These are phyloP conservation scores for Nigrospora sphaerica DNA, from an alignment of 2,329 filamentous ascomycete genomes.

Conservation along the genomic window DNA sequence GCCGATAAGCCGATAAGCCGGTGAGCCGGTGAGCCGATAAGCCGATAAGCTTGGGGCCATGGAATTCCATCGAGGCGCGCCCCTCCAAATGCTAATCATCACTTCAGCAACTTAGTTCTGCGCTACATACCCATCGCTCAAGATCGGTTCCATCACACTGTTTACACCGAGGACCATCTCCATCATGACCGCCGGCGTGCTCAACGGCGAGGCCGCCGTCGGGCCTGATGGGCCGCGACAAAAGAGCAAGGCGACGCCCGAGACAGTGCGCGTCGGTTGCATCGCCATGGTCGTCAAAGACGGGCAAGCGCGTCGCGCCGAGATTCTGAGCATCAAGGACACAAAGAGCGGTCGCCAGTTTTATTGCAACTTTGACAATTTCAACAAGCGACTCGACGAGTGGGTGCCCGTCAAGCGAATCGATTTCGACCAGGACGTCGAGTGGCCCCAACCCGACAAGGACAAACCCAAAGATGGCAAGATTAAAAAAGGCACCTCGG, in stretches of 20 bases:
- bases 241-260: conserved; percentile 77
- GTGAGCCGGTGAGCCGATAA: too few relatives aligned
- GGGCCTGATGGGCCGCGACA: conserved; percentile 53
- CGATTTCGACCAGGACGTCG: conserved; percentile 83
- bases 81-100: neutral
- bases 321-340: conserved; percentile 91
- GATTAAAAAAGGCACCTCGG: conserved; percentile 60
- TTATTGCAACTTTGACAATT: conserved; percentile 97
- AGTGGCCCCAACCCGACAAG: conserved; percentile 92
- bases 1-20: too few relatives aligned
- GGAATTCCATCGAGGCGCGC: neutral
- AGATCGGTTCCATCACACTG: neutral
- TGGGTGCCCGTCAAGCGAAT: conserved; percentile 82
- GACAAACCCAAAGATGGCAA: conserved; percentile 68
- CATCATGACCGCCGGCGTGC: conserved; percentile 45
- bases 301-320: conserved; percentile 80
- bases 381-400: conserved; percentile 82
- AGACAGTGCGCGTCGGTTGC: conserved; percentile 61
- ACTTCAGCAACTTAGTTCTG: neutral
- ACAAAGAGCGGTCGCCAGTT: conserved; percentile 83
- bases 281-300: conserved; percentile 62
- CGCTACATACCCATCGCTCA: neutral
- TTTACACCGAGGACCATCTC: neutral
- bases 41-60: too few relatives aligned
- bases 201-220: conserved; percentile 44